Base-by-base conservation (phyloP, 345 rosid genomes). In the Turnera subulata region DNA sequence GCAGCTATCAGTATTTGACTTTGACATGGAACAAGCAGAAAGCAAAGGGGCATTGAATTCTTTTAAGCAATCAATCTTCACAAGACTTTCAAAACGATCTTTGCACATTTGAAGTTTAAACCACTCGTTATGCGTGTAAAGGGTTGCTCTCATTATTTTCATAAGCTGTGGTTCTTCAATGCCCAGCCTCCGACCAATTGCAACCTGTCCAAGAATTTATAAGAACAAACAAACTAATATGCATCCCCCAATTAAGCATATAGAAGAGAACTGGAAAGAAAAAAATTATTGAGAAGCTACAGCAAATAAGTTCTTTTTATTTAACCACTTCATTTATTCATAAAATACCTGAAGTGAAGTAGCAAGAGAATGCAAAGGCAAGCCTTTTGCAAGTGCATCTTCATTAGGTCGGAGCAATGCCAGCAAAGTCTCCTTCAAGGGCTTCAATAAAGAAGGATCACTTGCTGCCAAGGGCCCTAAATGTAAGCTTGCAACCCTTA, bases 81-180 rank as follows among this genome's bases (percentile, higher is more conserved):
- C 40, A 23, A 89, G 80, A 72, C 68, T 74, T 23, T 65, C 69
- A 22, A 65, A 65, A 13, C 58, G 63, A 65, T 65, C 69, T 58
- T 57, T 65, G 50, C 97, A 92, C 98, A 86, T 89, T 61, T 92
- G 97, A 68, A 89, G 89, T 78, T 89, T 92, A 72, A 92, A 89
- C 96, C 97, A 89, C 69, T 89, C 89, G 0, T 62, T 75, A 47
- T 92, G 97, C 0, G 95, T 76, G 78, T 86, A 78, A 75, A 92
- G 89, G 29, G 87, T 82, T 54, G 91, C 93, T 74, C 86, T 92
- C 69, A 92, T 83, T 69, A 92, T 75, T 71, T 76, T 89, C 94
- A 92, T 86, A 5, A 89, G 84, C 73, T 76, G 84, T 6, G 98
- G 97, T 71, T 92, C 97, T 72, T 92, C 83, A 39, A 89, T 82